Base-by-base conservation (phyloP, 306 rosid genomes). In the Rosa persica region DNA sequence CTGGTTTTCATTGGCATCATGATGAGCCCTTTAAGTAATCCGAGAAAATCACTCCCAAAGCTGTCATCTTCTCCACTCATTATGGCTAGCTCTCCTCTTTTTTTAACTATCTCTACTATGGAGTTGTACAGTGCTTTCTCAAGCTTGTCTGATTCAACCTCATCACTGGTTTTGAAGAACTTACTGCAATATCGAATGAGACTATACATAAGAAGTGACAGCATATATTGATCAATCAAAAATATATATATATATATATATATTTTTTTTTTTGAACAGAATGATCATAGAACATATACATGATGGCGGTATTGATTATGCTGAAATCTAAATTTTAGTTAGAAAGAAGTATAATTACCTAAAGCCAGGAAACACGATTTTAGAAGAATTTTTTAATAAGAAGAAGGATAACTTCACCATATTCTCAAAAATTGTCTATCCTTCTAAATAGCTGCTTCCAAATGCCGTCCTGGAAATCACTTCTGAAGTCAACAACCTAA, bases 11-110 rank as follows among this genome's bases (percentile, higher is more conserved):
- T 76, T 30, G 34, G 65, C 58, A 52, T 75, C 83, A 76, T 79
- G 78, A 23, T 69, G 51, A 70, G 68, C 83, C 72, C 72, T 76
- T 2, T 67, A 43, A 79, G 70, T 8, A 70, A 19, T 30, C 83
- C 72, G 8, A 83, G 81, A 79, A 49, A 83, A 79, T 83, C 86
- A 76, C 34, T 71, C 61, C 83, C 86, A 64, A 25, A 79, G 38
- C 76, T 57, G 8, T 52, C 78, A 6, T 46, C 77, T 55, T 64
- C 81, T 61, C 70, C 65, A 49, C 17, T 17, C 25, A 34, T 72
- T 34, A 49, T 6, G 5, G 72, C 80, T 20, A 68, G 58, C 76
- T 46, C 61, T 38, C 75, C 72, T 75, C 66, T 60, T 57, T 79
- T 75, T 71, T 40, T 75, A 17, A 83, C 57, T 12, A 79, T 61